Evolutionary conservation across 495 filamentous ascomycete species (phyloP).

Genomic region (Talaromyces trachyspermus): DNA sequence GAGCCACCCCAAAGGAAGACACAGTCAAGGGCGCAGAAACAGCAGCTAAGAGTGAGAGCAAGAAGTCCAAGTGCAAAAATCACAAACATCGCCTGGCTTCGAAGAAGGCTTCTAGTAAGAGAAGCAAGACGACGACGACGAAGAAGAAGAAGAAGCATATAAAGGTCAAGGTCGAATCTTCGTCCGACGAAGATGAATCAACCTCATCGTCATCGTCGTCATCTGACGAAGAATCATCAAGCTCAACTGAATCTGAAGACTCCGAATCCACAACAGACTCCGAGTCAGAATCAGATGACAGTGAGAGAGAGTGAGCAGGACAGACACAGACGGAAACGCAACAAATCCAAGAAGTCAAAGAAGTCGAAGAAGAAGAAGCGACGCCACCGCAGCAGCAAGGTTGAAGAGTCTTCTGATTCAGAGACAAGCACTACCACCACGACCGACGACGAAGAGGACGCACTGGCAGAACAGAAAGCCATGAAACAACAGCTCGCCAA

Average conservation of each 20-base stretch:
- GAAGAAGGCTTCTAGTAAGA: conserved; percentile 31
- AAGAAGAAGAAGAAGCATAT: conserved; percentile 27
- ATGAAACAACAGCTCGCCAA: conserved; percentile 15
- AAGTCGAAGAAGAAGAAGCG: conserved; percentile 37
- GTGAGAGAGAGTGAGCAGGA: conserved; percentile 24
- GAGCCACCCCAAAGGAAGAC: conserved; percentile 23
- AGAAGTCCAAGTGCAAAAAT: conserved; percentile 1
- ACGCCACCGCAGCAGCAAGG: conserved; percentile 30
- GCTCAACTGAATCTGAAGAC: conserved; percentile 14
- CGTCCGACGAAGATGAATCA: conserved; percentile 18
- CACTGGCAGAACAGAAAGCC: conserved; percentile 30
- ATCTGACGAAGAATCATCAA: conserved; percentile 10
- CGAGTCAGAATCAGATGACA: conserved; percentile 27
- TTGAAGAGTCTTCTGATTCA: conserved; percentile 27
- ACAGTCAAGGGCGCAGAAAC: conserved; percentile 11
- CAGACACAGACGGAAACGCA: conserved; percentile 29
- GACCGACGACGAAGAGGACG: conserved; percentile 21
- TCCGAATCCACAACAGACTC: conserved; percentile 20
- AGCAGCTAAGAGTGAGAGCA: background rate
- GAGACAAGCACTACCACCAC: conserved; percentile 22
- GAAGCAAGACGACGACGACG: conserved; percentile 24
- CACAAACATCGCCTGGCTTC: conserved; percentile 5
- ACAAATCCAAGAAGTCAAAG: conserved; percentile 43
- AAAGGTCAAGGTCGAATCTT: conserved; percentile 20
- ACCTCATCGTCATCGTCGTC: conserved; percentile 22